A percentile compares a stretch with the other conserved stretches of the same genome.
These are phyloP conservation scores for Cladosporium colombiae DNA, from an alignment of 2,329 filamentous ascomycete species.

Conservation along the genomic window DNA sequence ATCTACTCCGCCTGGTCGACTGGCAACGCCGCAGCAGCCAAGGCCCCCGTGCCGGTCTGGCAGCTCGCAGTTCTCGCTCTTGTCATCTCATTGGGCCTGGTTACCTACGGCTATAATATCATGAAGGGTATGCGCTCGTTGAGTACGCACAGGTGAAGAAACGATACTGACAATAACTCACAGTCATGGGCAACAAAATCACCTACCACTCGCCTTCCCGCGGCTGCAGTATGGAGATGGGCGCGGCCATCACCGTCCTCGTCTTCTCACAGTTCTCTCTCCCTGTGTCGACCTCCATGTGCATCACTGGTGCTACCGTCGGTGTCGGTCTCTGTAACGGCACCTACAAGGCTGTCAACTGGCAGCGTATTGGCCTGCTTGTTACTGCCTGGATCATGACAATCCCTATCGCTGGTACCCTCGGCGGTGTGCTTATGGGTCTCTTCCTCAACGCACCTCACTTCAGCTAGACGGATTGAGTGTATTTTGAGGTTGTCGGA, in stretches of 20 bases:
- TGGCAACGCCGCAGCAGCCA: conserved; percentile 52
- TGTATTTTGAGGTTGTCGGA: not conserved
- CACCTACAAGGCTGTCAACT: conserved; percentile 61
- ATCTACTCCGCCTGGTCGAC: conserved; percentile 62
- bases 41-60: conserved; percentile 71
- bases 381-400: conserved; percentile 64
- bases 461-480: conserved; percentile 21
- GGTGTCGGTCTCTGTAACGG: conserved; percentile 64
- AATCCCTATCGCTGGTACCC: conserved; percentile 57
- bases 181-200: conserved; percentile 58
- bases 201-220: conserved; percentile 61
- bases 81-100: conserved; percentile 57
- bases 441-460: conserved; percentile 63
- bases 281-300: conserved; percentile 66
- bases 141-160: conserved; percentile 48
- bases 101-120: conserved; percentile 66
- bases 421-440: conserved; percentile 63
- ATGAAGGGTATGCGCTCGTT: conserved; percentile 55
- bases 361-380: conserved; percentile 62
- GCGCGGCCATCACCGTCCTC: conserved; percentile 63
- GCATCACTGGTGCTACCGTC: conserved; percentile 63
- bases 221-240: conserved; percentile 63
- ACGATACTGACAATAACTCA: not conserved
- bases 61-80: conserved; percentile 69
- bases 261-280: conserved; percentile 63